These are phyloP conservation scores for Trichoderma afroharzianum DNA, from an alignment of 2,329 filamentous ascomycete species.

Conservation along the genomic window DNA sequence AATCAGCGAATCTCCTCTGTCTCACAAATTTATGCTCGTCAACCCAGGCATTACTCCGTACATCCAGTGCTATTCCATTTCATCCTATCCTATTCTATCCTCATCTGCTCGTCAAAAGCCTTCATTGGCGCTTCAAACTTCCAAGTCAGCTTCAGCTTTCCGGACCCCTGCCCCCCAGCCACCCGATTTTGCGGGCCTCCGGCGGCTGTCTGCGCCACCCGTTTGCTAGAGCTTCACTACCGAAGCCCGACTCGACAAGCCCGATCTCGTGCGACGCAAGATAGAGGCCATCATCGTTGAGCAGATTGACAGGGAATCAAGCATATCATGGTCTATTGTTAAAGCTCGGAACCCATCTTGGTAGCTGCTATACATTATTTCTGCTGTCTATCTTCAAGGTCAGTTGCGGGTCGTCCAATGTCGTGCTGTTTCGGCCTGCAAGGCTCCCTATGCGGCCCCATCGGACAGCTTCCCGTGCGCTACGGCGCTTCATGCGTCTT, in stretches of 20 bases:
- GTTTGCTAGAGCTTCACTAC: constrained; percentile 14
- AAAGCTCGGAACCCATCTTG: background rate
- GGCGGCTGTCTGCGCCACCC: constrained; percentile 19
- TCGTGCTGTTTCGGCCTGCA: background rate
- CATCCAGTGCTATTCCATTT: background rate
- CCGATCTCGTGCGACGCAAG: background rate
- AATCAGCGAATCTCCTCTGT: background rate
- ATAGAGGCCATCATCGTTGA: background rate
- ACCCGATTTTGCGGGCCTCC: constrained; percentile 17
- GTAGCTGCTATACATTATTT: background rate
- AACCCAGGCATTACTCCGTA: background rate
- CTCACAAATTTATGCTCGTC: background rate
- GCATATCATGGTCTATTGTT: background rate
- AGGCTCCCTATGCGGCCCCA: constrained; percentile 3
- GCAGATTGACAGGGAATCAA: background rate
- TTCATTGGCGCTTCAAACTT: background rate
- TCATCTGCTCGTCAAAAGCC: background rate
- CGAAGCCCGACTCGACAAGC: constrained; percentile 5
- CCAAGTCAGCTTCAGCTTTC: background rate
- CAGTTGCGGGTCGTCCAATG: background rate
- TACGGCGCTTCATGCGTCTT: constrained; percentile 2
- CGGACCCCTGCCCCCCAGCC: constrained; percentile 16
- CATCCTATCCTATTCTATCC: too few relatives aligned
- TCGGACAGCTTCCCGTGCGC: constrained; percentile 8
- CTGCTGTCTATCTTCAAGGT: background rate